Base-by-base conservation (phyloP, 805 yeast genomes). In the Grigorovia yakushimaensis region DNA sequence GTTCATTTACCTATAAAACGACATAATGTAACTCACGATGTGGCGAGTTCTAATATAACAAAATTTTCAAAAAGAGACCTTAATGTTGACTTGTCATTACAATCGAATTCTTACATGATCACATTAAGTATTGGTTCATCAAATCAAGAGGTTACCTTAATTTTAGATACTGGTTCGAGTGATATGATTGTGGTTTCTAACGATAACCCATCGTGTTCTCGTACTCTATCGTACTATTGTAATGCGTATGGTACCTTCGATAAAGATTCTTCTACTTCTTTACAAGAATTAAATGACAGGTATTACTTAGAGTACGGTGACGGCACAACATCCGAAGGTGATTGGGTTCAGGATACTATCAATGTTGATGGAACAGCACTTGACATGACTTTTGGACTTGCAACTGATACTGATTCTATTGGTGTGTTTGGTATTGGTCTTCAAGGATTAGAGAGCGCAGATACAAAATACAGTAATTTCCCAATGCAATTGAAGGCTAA, bases 101-200 rank as follows among this genome's bases (percentile, higher is more conserved):
- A 27, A 27, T 10, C 33, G 13, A 27, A 27, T 27, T 10, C 33
- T 27, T 27, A 27, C 33, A 27, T 15, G 33, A 27, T 27, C 9
- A 27, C 33, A 10, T 5, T 41, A 6, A 35, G 43, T 15, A 18
- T 41, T 69, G 91, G 93, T 4, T 75, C 85, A 0, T 74, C 81
- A 1, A 57, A 69, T 1, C 82, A 82, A 55, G 61, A 67, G n/a
- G 68, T 82, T 5, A 69, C 68, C 8, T 78, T 82, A 9, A 60
- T 81, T 36, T 59, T 84, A n/a, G 93, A 84, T 57, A 84, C 89
- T 1, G 93, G 91, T 2, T 82, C 88, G 0, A 74, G 85, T 0
- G 91, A 84, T 59, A 64, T 84, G 19, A 82, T 61, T 61, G 77
- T 82, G 20, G 68, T 64, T 53, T 67, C 70, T 37, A 61, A 66